Evolutionary conservation across 371 early-diverging fungal species (phyloP).

Genomic region (Apophysomyces elegans): DNA sequence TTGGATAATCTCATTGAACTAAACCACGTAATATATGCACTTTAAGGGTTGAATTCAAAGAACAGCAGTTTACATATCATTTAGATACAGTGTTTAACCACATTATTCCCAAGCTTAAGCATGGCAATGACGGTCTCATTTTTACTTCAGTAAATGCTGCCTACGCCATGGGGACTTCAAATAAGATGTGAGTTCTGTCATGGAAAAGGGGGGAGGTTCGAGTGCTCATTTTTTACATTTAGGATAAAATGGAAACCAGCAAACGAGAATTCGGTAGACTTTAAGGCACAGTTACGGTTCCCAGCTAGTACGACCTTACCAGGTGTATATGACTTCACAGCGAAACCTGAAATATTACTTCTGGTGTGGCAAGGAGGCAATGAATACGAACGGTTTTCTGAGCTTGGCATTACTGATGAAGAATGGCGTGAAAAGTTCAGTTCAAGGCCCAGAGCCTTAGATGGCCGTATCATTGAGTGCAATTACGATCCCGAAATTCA

Average conservation of each 20-base stretch:
- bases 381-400: conserved; percentile 56
- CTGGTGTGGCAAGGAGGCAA: conserved; percentile 64
- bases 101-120: conserved; percentile 79
- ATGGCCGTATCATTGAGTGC: conserved; percentile 75
- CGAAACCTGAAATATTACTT: conserved; percentile 57
- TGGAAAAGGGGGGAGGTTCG: not conserved
- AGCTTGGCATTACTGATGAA: conserved; percentile 62
- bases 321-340: conserved; percentile 36
- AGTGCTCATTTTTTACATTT: not conserved
- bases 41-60: conserved; percentile 67
- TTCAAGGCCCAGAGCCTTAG: conserved; percentile 36
- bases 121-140: conserved; percentile 97
- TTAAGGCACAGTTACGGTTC: conserved; percentile 62
- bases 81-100: conserved; percentile 64
- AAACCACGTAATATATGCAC: too few relatives aligned
- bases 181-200: conserved; percentile 69
- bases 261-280: conserved; percentile 97
- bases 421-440: conserved; percentile 57
- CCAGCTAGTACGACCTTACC: conserved; percentile 40
- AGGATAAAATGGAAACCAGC: conserved; percentile 99
- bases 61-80: conserved; percentile 74
- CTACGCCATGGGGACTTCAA: conserved; percentile 86
- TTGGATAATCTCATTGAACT: not conserved
- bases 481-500: conserved; percentile 59
- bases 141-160: conserved; percentile 91